Conservation (phyloP, 768 basidiomycete genomes). For the Tremella mesenterica region DNA sequence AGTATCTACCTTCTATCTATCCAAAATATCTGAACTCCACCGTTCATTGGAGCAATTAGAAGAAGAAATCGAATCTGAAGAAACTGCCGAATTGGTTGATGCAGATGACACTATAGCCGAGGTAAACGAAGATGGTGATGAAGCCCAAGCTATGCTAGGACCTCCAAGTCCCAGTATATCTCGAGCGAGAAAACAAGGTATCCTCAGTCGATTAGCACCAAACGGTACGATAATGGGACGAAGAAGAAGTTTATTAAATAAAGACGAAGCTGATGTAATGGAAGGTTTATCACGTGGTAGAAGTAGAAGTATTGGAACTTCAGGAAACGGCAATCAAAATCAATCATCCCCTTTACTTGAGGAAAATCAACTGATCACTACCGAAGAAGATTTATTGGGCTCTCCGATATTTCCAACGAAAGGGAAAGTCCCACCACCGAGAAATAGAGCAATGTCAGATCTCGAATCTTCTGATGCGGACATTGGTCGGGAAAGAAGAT, state of each 20-base stretch:
- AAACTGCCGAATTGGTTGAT: slow-evolving; percentile 40
- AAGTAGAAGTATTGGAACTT: slow-evolving; percentile 7
- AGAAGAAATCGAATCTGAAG: slow-evolving; percentile 41
- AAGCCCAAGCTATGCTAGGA: slow-evolving; percentile 10
- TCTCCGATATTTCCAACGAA: slow-evolving; percentile 8
- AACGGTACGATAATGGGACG: no score
- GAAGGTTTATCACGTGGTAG: slow-evolving; percentile 20
- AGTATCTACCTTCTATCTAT: slow-evolving; percentile 67
- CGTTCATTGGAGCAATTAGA: slow-evolving; percentile 36
- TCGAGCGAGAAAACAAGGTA: no score
- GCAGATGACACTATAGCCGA: slow-evolving; percentile 40
- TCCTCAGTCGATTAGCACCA: no score
- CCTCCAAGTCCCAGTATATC: no score
- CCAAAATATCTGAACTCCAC: slow-evolving; percentile 62
- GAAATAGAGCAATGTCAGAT: slow-evolving; percentile 12
- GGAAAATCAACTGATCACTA: no score
- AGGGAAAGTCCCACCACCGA: neutral
- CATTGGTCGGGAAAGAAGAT: slow-evolving; percentile 14
- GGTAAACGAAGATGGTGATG: slow-evolving; percentile 38
- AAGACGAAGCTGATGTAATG: slow-evolving; percentile 39
- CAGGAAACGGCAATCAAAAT: no score
- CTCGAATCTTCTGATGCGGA: slow-evolving; percentile 16
- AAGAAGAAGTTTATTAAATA: slow-evolving; percentile 7
- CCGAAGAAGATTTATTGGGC: slow-evolving; percentile 5
- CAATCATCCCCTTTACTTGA: no score